Conservation (phyloP, 129 eudicot genomes). For the Lactuca saligna region DNA sequence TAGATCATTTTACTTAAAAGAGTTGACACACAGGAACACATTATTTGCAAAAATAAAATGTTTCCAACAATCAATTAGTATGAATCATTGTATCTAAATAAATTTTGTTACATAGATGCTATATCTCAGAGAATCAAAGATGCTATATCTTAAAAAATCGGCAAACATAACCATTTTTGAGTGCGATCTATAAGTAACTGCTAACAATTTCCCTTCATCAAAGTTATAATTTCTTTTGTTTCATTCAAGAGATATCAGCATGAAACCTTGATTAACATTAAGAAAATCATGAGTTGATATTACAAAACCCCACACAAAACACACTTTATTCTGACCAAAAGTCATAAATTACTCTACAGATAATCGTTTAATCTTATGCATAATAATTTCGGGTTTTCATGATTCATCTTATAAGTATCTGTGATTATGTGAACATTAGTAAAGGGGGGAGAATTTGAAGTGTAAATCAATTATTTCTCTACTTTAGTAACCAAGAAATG, state of each 20-base stretch:
- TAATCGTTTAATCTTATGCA: not conserved
- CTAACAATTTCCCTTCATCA: constrained; percentile 13
- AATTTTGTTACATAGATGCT: constrained; percentile 12
- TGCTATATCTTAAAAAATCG: constrained; percentile 2
- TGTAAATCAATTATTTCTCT: not conserved
- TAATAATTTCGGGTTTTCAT: not conserved
- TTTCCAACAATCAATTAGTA: constrained; percentile 28
- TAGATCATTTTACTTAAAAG: constrained; percentile 12
- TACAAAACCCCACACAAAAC: not conserved
- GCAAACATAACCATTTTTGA: constrained; percentile 21
- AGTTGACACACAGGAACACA: not conserved
- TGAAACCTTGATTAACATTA: not conserved
- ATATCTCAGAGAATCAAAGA: no score
- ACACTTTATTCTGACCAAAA: not conserved
- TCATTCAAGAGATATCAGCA: constrained; percentile 10
- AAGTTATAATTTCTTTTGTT: constrained; percentile 27
- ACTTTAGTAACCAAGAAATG: not conserved
- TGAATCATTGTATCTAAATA: not conserved
- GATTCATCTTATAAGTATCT: no score
- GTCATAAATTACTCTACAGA: not conserved
- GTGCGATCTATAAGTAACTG: constrained; percentile 7
- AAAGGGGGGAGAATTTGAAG: no score
- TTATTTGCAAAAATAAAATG: constrained; percentile 21
- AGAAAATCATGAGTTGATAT: not conserved
- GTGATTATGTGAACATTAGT: no score